A percentile compares a stretch with the other conserved stretches of the same genome.
Conservation (phyloP, 805 yeast species). For the Candida namnaoensis region DNA sequence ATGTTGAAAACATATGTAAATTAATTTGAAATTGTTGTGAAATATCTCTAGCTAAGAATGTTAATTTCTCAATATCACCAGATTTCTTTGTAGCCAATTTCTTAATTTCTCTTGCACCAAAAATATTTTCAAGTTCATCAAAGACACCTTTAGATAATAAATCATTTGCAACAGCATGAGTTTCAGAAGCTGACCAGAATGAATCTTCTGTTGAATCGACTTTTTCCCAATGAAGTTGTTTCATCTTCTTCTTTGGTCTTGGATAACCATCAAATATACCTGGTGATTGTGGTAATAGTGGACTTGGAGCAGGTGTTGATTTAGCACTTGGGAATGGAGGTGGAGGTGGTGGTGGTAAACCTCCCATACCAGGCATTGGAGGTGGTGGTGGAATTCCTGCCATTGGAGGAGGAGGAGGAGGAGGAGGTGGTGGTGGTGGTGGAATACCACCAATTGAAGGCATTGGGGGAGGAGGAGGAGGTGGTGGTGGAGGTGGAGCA, state of each 20-base stretch:
- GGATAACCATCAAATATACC: conserved; percentile 22
- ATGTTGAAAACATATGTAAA: conserved; percentile 49
- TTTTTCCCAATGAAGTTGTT: conserved; percentile 81
- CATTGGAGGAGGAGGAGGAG: conserved; percentile 10
- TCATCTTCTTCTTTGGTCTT: conserved; percentile 50
- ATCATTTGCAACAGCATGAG: conserved; percentile 38
- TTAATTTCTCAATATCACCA: conserved; percentile 36
- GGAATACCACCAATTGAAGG: conserved; percentile 18
- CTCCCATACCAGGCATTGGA: conserved; percentile 6
- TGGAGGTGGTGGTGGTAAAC: conserved; percentile 16
- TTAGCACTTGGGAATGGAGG: conserved; percentile 18
- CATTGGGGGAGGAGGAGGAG: conserved; percentile 18
- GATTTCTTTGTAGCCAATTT: conserved; percentile 24
- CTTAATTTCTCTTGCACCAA: conserved; percentile 37
- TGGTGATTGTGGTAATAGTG: conserved; percentile 21
- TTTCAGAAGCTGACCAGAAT: conserved; percentile 46
- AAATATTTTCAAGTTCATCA: conserved; percentile 52
- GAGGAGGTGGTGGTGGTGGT: conserved; percentile 12
- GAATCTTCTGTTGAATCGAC: conserved; percentile 50
- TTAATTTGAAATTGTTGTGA: conserved; percentile 79
- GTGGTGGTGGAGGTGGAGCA: too few relatives aligned
- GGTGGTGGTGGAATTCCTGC: conserved; percentile 26
- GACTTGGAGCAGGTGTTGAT: conserved; percentile 8
- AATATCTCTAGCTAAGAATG: conserved; percentile 59
- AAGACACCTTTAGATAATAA: conserved; percentile 54